A percentile compares a stretch with the other conserved stretches of the same genome.
These are phyloP conservation scores for Exophiala calicioides DNA, from an alignment of 2,329 filamentous ascomycete genomes.

Conservation along the genomic window DNA sequence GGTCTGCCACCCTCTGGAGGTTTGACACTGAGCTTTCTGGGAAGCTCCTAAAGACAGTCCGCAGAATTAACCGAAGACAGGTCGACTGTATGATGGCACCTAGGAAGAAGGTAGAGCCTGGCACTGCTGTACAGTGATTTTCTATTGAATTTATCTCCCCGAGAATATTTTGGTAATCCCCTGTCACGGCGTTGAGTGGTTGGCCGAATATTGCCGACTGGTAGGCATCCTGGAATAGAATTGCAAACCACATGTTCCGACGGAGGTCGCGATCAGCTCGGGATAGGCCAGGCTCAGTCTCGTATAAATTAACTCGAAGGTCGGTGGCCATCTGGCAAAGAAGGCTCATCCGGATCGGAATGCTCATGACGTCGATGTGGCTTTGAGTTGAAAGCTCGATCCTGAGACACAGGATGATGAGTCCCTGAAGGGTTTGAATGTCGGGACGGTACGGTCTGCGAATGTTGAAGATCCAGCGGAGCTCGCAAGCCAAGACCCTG, in stretches of 20 bases:
- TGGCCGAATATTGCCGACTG: slow-evolving; percentile 1
- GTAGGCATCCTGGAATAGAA: neutral
- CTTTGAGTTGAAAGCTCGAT: slow-evolving; percentile 3
- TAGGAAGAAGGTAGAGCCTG: neutral
- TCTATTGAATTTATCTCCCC: neutral
- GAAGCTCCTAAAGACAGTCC: neutral
- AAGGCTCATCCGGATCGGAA: neutral
- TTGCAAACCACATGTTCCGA: neutral
- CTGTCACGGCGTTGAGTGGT: slow-evolving; percentile 1
- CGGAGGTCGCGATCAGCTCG: neutral
- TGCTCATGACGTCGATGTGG: slow-evolving; percentile 1
- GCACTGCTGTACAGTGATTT: too few species aligned
- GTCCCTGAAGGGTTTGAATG: slow-evolving; percentile 5
- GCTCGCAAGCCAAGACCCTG: slow-evolving; percentile 1
- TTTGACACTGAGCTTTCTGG: neutral
- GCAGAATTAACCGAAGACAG: neutral
- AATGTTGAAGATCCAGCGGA: slow-evolving; percentile 3
- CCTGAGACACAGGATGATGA: neutral
- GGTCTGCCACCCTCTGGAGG: neutral
- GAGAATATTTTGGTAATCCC: neutral
- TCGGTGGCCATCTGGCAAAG: slow-evolving; percentile 4
- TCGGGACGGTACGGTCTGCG: slow-evolving; percentile 4
- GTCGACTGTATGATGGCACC: neutral
- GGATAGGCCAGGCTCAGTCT: neutral
- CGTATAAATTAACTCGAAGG: neutral